Evolutionary conservation across 1,139 yeast species (phyloP).

Genomic region (Lodderomyces margitis): DNA sequence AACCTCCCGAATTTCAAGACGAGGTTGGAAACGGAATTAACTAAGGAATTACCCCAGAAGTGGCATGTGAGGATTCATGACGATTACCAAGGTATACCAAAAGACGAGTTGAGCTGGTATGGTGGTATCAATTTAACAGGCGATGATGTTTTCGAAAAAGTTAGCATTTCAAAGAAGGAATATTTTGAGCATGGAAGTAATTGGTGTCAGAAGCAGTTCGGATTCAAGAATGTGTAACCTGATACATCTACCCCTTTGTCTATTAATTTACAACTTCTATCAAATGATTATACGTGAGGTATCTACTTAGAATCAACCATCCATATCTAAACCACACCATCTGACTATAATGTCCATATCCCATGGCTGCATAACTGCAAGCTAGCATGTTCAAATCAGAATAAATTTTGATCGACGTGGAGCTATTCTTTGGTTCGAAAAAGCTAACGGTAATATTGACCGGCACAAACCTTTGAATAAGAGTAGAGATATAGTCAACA

Average conservation of each 20-base stretch:
- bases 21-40: conserved; percentile 59
- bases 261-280: conserved; percentile 20
- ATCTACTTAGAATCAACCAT: conserved; percentile 77
- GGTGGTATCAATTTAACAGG: conserved; percentile 51
- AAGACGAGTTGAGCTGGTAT: conserved; percentile 37
- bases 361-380: conserved; percentile 71
- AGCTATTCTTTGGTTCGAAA: conserved; percentile 22
- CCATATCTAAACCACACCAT: conserved; percentile 95
- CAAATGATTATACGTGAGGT: conserved; percentile 73
- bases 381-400: conserved; percentile 59
- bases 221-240: conserved; percentile 45
- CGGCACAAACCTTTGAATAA: conserved; percentile 33
- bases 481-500: conserved; percentile 32
- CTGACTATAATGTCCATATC: conserved; percentile 80
- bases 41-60: conserved; percentile 64
- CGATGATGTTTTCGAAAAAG: conserved; percentile 50
- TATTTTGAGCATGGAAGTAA: conserved; percentile 85
- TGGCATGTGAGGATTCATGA: conserved; percentile 55
- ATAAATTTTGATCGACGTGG: conserved; percentile 41
- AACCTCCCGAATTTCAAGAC: conserved; percentile 64
- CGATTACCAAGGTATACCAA: conserved; percentile 17
- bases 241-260: background rate
- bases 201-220: conserved; percentile 76
- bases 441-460: conserved; percentile 40
- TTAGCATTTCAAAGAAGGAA: conserved; percentile 70